These are phyloP conservation scores for Dothidotthia symphoricarpi DNA, from an alignment of 2,329 filamentous ascomycete species.

Conservation along the genomic window DNA sequence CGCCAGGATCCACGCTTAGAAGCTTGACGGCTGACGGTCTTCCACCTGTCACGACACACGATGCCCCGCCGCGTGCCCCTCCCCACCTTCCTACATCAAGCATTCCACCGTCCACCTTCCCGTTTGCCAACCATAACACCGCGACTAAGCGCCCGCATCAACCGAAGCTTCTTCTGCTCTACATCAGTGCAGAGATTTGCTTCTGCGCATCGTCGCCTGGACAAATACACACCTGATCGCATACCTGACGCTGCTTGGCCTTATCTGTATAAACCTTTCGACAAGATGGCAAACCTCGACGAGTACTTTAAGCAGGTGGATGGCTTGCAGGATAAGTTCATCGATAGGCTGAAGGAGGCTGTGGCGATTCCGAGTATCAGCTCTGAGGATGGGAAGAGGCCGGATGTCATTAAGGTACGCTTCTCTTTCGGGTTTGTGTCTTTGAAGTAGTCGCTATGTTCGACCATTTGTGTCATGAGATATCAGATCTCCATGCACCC, in stretches of 20 bases:
- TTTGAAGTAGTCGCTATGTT: background rate
- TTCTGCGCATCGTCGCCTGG: constrained; percentile 9
- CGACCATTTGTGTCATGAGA: constrained; percentile 1
- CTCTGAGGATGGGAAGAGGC: constrained; percentile 81
- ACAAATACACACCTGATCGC: constrained; percentile 19
- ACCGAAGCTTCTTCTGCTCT: constrained; percentile 13
- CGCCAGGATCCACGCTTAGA: too few relatives aligned
- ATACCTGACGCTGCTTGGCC: constrained; percentile 42
- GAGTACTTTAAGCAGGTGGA: constrained; percentile 93
- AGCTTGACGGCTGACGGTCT: too few relatives aligned
- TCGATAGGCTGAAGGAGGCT: constrained; percentile 83
- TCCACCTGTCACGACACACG: too few relatives aligned
- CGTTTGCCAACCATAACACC: constrained; percentile 28
- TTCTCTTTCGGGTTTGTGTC: too few relatives aligned
- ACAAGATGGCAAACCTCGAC: constrained; percentile 84
- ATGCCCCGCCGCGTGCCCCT: too few relatives aligned
- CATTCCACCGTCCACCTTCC: constrained; percentile 19
- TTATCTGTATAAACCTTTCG: constrained; percentile 48
- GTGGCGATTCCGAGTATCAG: constrained; percentile 97
- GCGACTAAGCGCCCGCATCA: constrained; percentile 31
- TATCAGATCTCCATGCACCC: too few relatives aligned
- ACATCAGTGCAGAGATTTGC: constrained; percentile 9
- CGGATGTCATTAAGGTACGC: constrained; percentile 77
- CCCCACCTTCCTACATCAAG: too few relatives aligned
- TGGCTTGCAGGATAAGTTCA: constrained; percentile 73